Evolutionary conservation across 148 eudicot genomes (phyloP).

Genomic region (Chenopodium album): DNA sequence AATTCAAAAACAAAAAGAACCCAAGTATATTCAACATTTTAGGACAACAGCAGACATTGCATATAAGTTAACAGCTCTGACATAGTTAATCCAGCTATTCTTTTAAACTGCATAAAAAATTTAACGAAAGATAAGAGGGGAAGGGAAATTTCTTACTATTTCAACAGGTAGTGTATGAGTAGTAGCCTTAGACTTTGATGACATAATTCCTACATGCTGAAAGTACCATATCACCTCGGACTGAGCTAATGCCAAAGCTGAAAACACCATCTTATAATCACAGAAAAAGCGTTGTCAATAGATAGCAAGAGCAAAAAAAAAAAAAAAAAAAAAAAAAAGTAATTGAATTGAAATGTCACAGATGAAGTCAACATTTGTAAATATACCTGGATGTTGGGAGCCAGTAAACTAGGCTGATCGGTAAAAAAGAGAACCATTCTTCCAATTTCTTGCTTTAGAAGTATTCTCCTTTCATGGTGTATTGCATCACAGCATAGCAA

Average conservation of each 20-base stretch:
- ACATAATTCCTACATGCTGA: constrained; percentile 89
- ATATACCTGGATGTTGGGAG: constrained; percentile 95
- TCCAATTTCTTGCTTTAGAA: constrained; percentile 94
- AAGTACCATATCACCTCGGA: constrained; percentile 96
- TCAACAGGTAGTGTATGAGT: constrained; percentile 71
- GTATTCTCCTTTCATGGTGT: constrained; percentile 88
- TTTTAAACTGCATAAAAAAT: neutral
- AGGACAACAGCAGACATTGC: neutral
- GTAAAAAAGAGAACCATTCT: constrained; percentile 97
- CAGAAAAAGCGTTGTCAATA: constrained; percentile 17
- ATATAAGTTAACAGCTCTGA: constrained; percentile 8
- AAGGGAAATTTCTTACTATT: constrained; percentile 48
- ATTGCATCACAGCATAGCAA: constrained; percentile 76
- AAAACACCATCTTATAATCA: constrained; percentile 87
- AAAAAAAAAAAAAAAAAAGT: neutral
- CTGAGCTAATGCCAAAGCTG: constrained; percentile 97
- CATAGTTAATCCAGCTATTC: constrained; percentile 2
- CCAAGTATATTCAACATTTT: constrained; percentile 9
- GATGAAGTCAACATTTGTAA: neutral
- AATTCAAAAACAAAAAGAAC: neutral
- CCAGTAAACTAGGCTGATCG: constrained; percentile 95
- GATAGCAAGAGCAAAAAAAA: neutral
- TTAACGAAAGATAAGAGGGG: constrained; percentile 2
- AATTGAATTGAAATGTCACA: neutral
- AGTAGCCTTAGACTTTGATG: constrained; percentile 73